These are phyloP conservation scores for Pseudisothecium myosuroides DNA, from an alignment of 225 moss, liverwort and hornwort species.

Conservation along the genomic window DNA sequence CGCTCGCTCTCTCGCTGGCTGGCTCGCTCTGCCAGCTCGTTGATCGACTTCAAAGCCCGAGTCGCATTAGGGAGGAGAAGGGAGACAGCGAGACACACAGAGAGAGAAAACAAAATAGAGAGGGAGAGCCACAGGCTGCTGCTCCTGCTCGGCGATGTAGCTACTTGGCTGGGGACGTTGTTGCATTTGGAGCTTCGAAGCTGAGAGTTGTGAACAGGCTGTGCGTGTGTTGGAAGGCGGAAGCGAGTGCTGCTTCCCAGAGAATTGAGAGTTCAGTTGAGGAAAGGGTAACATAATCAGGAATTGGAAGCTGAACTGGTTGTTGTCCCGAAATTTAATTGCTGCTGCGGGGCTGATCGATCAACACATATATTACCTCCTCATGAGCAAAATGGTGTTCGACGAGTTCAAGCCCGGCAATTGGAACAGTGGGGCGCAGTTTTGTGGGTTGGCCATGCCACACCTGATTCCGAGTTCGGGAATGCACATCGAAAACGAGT, in stretches of 20 bases:
- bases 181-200: neutral
- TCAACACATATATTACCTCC: neutral
- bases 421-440: slow-evolving; percentile 37
- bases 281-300: neutral
- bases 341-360: neutral
- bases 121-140: neutral
- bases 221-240: neutral
- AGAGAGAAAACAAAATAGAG: neutral
- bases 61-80: neutral
- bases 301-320: neutral
- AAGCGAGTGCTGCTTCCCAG: neutral
- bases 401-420: slow-evolving; percentile 43
- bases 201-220: neutral
- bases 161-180: neutral
- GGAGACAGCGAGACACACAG: neutral
- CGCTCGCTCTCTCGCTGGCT: neutral
- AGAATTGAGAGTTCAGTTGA: neutral
- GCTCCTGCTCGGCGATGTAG: neutral
- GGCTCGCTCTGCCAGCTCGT: neutral
- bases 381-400: slow-evolving; percentile 41
- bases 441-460: slow-evolving; percentile 37
- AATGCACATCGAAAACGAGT: slow-evolving; percentile 33
- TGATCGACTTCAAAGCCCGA: neutral
- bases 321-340: neutral
- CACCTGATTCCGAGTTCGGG: slow-evolving; percentile 33